Evolutionary conservation across 106 monocot species (phyloP), one percentile per base, ranked within the genome.

Genomic region (Phalaenopsis equestris): DNA sequence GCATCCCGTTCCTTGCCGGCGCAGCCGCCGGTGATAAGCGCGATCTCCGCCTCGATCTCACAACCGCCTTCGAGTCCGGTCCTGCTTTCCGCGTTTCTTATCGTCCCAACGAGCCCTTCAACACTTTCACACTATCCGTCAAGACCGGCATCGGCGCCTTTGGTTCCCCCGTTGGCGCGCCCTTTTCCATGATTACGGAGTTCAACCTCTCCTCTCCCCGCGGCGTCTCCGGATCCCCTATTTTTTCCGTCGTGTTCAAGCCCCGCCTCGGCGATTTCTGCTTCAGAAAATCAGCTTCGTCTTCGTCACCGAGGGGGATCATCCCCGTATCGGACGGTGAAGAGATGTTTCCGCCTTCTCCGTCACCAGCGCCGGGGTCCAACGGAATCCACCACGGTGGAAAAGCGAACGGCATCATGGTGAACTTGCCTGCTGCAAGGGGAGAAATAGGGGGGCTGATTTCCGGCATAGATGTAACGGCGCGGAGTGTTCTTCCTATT

Each of bases 31-130:
- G 92, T 37, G 90, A 89, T 18, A 24, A 84, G 3, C 80, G 73
- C 74, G 94, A 94, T 68, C 92, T 97, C 70, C 90, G 94, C 79
- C 76, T 97, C 42, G 94, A 97, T 79, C 90, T 97, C 56, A 75
- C 85, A 77, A 92, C 97, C 38, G 88, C 94, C 81, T 97, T 97
- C 84, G 86, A 84, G 3, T 86, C 89, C 82, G 92, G 92, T 47
- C 94, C 94, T 2, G 72, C 87, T 30, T 49, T 92, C 72, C 90
- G 97, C 24, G 73, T 90, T 77, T 94, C 97, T 8, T 97, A 94
- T 84, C 90, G 87, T 56, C 97, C 97, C 56, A 94, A 97, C 81
- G 86, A 92, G 72, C 68, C 86, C 21, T 81, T 42, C n/a, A 82
- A 75, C 55, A 88, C 92, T 75, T 97, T 94, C 87, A 55, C 84